Base-by-base conservation (phyloP, 2,329 filamentous ascomycete species). In the Aspergillus caelatus region DNA sequence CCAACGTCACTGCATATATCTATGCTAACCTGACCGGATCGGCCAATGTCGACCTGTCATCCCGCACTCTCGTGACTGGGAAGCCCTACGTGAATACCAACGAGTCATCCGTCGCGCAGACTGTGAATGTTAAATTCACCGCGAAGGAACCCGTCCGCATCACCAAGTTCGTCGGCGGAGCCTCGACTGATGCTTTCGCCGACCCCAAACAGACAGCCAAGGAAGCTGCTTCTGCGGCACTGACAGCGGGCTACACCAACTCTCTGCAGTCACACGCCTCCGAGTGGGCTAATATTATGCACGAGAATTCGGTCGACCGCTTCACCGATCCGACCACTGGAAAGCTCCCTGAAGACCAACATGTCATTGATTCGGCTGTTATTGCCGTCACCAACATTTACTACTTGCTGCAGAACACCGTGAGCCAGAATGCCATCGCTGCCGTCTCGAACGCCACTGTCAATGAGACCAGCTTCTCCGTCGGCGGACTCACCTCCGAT, bases 101-200 rank as follows among this genome's bases (percentile, higher is more conserved):
- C 66, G 79, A 81, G 12, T 90, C 89, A 0, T 89, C 88, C 0
- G 87, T 91, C 66, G 88, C 87, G 1, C 88, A 91, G 68, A 82
- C 85, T 9, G 83, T 87, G 50, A 74, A 80, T 11, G 80, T 90
- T 32, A 78, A 75, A 1, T 78, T 91, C 8, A 78, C 77, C 34
- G 82, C 83, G 3, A 85, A 85, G 1, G 71, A 85, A 66, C 82
- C 82, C 0, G 80, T 85, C 3, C 85, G 81, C 1, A 76, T 92
- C 53, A 85, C 83, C 54, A 93, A 93, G 71, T 92, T 84, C 67
- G 82, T 92, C 19, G 90, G 90, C 32, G 84, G 83, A 56, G 89
- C 90, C 4, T 91, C 89, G 1, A 85, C 84, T 0, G 90, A 92
- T 74, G 89, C 88, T 0, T 92, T 91, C 70, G 65, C 78, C 0